Conservation (phyloP, 2,329 filamentous ascomycete genomes). For the Fusarium napiforme region DNA sequence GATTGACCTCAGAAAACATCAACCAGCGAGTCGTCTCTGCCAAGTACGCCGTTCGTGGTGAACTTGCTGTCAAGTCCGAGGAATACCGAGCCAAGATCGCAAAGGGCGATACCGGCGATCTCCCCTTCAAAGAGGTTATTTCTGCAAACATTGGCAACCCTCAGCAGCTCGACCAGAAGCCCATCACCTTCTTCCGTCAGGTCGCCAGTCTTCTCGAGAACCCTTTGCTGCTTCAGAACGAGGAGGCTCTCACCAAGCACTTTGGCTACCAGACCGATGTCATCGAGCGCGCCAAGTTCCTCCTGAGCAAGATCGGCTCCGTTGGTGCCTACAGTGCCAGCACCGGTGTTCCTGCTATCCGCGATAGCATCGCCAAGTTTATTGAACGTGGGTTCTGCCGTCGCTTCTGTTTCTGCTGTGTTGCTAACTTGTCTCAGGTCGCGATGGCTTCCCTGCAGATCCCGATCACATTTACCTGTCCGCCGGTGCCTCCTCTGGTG, state of each 20-base stretch:
- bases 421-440: constrained; percentile 58
- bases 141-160: constrained; percentile 99
- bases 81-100: constrained; percentile 82
- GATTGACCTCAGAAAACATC: constrained; percentile 85
- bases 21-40: constrained; percentile 88
- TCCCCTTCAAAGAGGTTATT: constrained; percentile 92
- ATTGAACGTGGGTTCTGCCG: constrained; percentile 75
- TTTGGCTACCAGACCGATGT: constrained; percentile 93
- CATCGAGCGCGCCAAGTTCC: constrained; percentile 81
- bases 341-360: constrained; percentile 85
- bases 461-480: constrained; percentile 88
- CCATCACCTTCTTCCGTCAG: constrained; percentile 98
- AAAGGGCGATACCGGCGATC: constrained; percentile 62
- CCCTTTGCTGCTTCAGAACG: constrained; percentile 83
- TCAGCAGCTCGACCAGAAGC: constrained; percentile 98
- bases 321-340: constrained; percentile 98
- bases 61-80: constrained; percentile 93
- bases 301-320: constrained; percentile 85
- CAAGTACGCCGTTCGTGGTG: constrained; percentile 96
- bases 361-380: constrained; percentile 90
- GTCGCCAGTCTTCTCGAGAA: constrained; percentile 94
- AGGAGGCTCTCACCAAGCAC: constrained; percentile 77
- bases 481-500: constrained; percentile 90
- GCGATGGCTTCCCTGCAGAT: constrained; percentile 88
- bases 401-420: neutral